Base-by-base conservation (phyloP, 2,329 filamentous ascomycete species). In the Aspergillus amoenus region DNA sequence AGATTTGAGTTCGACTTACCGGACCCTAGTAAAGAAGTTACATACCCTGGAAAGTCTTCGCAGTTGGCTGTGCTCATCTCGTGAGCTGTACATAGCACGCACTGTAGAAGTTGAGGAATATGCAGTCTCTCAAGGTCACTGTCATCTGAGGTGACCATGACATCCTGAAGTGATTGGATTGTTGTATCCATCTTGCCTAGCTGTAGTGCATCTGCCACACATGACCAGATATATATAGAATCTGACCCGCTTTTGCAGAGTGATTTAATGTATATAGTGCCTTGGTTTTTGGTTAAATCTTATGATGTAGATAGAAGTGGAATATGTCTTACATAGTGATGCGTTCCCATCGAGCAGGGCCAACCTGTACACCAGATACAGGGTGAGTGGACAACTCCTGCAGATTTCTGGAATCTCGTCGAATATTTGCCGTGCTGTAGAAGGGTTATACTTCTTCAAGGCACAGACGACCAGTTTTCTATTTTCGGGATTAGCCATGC, bases 391-490 rank as follows among this genome's bases (percentile, higher is more conserved):
- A 9, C 90, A 86, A 46, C 84, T 78, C 60, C 81, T 83, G 17
- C 81, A 81, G 0, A 73, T 64, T 15, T 84, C 77, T 0, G 87
- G 75, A 81, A 94, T 88, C 1, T 78, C 71, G 18, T 78, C 73
- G 61, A 88, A 87, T 0, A 82, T 71, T 30, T 83, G 77, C 40
- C 78, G 76, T 11, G 87, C 88, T 40, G 73, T 74, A 4, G 79
- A 75, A 15, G 82, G 67, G 55, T 88, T 81, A 32, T 84, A 81
- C 30, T 76, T 79, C 32, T 82, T 80, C 9, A 94, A 74, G 2
- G 86, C 84, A 67, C 88, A 93, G 4, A 88, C 74, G 3, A 96
- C 84, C 6, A 89, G 74, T 68, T 90, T 96, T 56, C 92, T 92
- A 61, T 22, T 9, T 9, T 2, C 3, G 5, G 6, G 3, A 17